Base-by-base conservation (phyloP, 108 stramenopile species). In the Hondaea fermentalgiana region DNA sequence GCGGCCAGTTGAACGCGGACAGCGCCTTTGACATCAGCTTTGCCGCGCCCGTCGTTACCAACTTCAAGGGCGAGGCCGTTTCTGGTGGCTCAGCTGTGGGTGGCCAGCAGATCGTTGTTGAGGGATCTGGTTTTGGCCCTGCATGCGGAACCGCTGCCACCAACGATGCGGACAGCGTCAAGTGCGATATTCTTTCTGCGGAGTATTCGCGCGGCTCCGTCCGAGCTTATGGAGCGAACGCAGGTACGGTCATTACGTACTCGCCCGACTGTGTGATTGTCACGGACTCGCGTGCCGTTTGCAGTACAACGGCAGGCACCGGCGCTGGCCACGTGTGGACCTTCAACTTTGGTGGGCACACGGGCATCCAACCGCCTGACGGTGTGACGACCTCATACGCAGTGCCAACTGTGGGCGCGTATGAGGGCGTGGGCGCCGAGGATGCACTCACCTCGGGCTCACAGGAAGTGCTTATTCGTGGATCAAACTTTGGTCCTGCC, bases 291-390 rank as follows among this genome's bases (percentile, higher is more conserved):
- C 44, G 44, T 5, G 49, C 88, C 23, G 72, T 29, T 44, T 91
- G 91, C 87, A 35, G n/a, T 57, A 91, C 91, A 19, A 89, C 87
- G 25, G 87, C 89, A 4, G 91, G 91, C 25, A 91, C 89, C 44
- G 91, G 91, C 43, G 59, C 45, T 12, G 90, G 51, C 14, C 91
- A 88, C 64, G 42, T 49, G 60, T 90, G 87, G 88, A 72, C 25
- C 21, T 23, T 89, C n/a, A 44, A 51, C 10, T 60, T 90, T 53
- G 88, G 88, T 19, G 88, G 90, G 21, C 60, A 88, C 14, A 16
- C 29, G 14, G 42, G n/a, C 45, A 49, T 87, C 8, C 25, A 14
- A 2, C 64, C 64, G 42, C n/a, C 44, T 5, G 42, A 12, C 16
- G 72, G 72, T 5, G 71, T 51, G 19, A 88, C 60, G 57, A 71